phyloP scores from a whole-genome alignment of 331 rosid species.

The Dryas integrifolia region DNA sequence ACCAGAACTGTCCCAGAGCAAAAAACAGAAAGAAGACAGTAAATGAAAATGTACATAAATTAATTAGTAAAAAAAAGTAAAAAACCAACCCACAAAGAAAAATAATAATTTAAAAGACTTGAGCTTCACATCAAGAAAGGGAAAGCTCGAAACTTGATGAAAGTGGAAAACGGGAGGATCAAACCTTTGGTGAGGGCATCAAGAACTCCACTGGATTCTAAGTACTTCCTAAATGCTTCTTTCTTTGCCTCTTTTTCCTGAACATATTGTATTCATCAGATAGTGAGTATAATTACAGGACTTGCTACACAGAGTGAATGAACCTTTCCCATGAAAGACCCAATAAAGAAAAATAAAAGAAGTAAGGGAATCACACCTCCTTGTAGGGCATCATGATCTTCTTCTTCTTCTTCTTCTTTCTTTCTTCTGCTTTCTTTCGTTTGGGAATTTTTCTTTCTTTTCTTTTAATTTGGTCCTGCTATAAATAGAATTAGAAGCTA shows the following conservation, averaged over 20 bases:
- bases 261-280: background rate
- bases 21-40: background rate
- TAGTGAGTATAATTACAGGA: background rate
- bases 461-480: background rate
- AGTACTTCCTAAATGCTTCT: conserved; percentile 85
- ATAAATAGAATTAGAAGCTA: background rate
- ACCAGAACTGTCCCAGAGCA: conserved; percentile 59
- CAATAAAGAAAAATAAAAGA: background rate
- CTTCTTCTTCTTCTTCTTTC: background rate
- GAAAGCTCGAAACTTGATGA: background rate
- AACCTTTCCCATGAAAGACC: background rate
- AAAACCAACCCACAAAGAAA: conserved; percentile 15
- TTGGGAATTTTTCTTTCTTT: background rate
- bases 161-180: background rate
- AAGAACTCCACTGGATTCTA: conserved; percentile 86
- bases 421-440: background rate
- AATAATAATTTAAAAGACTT: background rate
- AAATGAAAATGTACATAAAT: background rate
- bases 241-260: conserved; percentile 94
- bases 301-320: background rate
- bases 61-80: background rate
- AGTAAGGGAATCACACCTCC: background rate
- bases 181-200: conserved; percentile 94
- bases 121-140: background rate
- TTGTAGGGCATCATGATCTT: conserved; percentile 26